Base-by-base conservation (phyloP, 345 rosid species). In the Eucalyptus cladocalyx region DNA sequence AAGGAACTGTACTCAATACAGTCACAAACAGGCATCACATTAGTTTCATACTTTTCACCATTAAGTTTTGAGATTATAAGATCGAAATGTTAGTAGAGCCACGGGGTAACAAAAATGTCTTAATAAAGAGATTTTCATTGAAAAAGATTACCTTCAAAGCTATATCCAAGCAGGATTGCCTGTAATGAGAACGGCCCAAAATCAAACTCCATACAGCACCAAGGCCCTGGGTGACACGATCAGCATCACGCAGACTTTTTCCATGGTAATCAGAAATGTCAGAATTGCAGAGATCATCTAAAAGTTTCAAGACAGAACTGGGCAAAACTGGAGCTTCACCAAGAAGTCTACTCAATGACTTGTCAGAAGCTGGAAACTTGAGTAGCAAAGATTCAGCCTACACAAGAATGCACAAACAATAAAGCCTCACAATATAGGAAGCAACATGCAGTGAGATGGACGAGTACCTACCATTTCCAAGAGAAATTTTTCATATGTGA, bases 161-260 rank as follows among this genome's bases (percentile, higher is more conserved):
- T 88, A 96, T 98, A 88, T 92, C 94, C 92, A 98, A 92, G 94
- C 97, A 96, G 93, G 97, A 94, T 90, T 94, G 94, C 72, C 99
- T 96, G 89, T 95, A 92, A 88, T 93, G 94, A 91, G 99, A 96
- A 89, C 99, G 98, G 72, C 97, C 98, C 93, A 96, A 89, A 93
- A 98, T 95, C 93, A 98, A 94, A 94, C 99, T 94, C 99, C 99
- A 98, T 48, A 95, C 98, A 53, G 98, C 97, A 90, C 98, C 99
- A 89, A 98, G 98, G 76, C 99, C 99, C 91, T 98, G 99, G 62
- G 99, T 97, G 53, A 98, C 96, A 90, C 97, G 98, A 91, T 98
- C 98, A 87, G 94, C 92, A 91, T 96, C 99, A 87, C 93, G 93
- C 80, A 92, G 89, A 90, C 93, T 95, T 92, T 92, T 95, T 86